Evolutionary conservation across 306 rosid species (phyloP).

Genomic region (Begonia fuchsioides): DNA sequence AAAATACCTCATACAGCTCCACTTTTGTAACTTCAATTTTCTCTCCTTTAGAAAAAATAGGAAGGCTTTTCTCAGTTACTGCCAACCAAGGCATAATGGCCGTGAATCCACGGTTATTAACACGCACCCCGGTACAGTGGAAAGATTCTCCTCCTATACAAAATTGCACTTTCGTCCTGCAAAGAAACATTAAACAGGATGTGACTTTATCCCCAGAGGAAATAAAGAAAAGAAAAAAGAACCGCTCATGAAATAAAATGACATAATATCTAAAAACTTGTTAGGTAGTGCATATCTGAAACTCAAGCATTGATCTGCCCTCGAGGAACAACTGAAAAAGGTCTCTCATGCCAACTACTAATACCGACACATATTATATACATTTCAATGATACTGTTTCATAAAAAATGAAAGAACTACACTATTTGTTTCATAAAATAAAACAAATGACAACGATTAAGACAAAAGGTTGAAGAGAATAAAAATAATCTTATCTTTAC

Average conservation of each 20-base stretch:
- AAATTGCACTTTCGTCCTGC: constrained; percentile 72
- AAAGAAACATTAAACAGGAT: background rate
- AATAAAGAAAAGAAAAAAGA: too few relatives aligned
- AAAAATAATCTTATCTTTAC: constrained; percentile 21
- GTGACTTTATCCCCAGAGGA: too few relatives aligned
- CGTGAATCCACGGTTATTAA: constrained; percentile 57
- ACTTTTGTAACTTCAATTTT: constrained; percentile 51
- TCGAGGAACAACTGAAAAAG: too few relatives aligned
- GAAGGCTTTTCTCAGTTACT: constrained; percentile 67
- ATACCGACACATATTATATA: too few relatives aligned
- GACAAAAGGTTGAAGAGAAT: background rate
- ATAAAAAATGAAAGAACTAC: too few relatives aligned
- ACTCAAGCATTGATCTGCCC: too few relatives aligned
- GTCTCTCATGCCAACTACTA: too few relatives aligned
- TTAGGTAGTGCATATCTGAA: too few relatives aligned
- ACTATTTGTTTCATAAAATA: too few relatives aligned
- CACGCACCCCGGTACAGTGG: constrained; percentile 70
- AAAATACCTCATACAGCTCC: constrained; percentile 74
- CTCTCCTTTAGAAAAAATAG: constrained; percentile 69
- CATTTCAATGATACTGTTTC: too few relatives aligned
- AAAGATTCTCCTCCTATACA: constrained; percentile 70
- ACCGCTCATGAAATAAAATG: too few relatives aligned
- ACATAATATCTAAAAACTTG: too few relatives aligned
- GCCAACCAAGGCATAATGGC: constrained; percentile 94
- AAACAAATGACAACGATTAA: background rate